Conservation (phyloP, 106 monocot species). For the Allium sativum region DNA sequence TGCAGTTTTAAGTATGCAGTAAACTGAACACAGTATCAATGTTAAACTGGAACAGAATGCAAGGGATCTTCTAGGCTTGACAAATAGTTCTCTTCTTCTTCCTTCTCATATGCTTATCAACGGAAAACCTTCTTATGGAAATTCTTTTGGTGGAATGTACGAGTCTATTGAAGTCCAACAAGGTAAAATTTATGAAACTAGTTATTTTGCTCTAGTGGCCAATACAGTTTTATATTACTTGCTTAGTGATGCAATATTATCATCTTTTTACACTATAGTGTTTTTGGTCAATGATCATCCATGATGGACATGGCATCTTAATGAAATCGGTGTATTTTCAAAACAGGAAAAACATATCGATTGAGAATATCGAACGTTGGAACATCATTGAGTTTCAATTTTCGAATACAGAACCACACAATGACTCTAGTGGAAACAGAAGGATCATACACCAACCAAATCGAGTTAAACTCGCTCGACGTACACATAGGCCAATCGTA, state of each 20-base stretch:
- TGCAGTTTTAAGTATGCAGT: background rate
- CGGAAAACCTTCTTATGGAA: conserved; percentile 27
- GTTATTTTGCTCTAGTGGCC: no score
- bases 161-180: conserved; percentile 23
- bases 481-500: conserved; percentile 37
- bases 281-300: no score
- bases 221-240: no score
- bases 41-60: background rate
- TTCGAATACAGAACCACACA: conserved; percentile 27
- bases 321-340: no score
- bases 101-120: conserved; percentile 28
- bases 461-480: conserved; percentile 27
- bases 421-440: conserved; percentile 35
- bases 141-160: conserved; percentile 6
- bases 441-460: conserved; percentile 35
- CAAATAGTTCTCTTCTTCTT: background rate
- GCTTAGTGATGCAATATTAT: no score
- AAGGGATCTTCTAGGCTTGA: background rate
- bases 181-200: conserved; percentile 2
- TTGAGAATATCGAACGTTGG: conserved; percentile 36
- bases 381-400: conserved; percentile 25
- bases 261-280: no score
- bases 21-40: background rate
- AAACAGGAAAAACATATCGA: conserved; percentile 31
- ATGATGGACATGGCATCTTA: no score